These are phyloP conservation scores for Bromus sterilis DNA, from an alignment of 176 grass and related monocot species.

Conservation along the genomic window DNA sequence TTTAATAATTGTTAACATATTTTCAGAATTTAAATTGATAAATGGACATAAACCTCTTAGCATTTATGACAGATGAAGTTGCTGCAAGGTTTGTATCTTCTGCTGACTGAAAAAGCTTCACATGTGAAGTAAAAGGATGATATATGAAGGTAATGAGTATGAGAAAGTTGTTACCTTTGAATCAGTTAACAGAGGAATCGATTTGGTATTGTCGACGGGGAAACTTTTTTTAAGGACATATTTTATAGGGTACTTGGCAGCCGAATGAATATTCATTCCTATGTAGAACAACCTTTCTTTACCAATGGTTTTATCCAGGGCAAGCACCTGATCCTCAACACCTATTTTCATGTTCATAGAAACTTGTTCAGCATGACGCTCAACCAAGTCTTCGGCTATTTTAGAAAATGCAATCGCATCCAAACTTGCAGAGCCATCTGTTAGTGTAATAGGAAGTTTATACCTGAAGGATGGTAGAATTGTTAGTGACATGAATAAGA, in stretches of 20 bases:
- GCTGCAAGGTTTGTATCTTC: neutral
- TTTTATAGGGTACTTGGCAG: neutral
- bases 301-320: neutral
- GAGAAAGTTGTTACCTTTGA: neutral
- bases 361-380: neutral
- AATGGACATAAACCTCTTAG: neutral
- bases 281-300: neutral
- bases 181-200: neutral
- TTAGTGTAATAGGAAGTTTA: neutral
- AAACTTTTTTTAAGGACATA: neutral
- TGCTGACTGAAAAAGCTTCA: neutral
- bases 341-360: neutral
- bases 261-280: neutral
- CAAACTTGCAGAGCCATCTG: neutral
- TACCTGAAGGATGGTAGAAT: neutral
- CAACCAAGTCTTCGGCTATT: neutral
- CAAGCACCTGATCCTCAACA: neutral
- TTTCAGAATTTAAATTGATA: neutral
- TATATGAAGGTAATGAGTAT: neutral
- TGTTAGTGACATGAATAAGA: neutral
- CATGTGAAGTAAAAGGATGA: neutral
- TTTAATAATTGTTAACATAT: neutral
- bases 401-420: neutral
- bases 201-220: neutral
- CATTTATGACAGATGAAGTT: neutral